A percentile compares a stretch with the other conserved stretches of the same genome.
These are phyloP conservation scores for Solanum ossicruentum DNA, from an alignment of 257 asterid genomes.

Conservation along the genomic window DNA sequence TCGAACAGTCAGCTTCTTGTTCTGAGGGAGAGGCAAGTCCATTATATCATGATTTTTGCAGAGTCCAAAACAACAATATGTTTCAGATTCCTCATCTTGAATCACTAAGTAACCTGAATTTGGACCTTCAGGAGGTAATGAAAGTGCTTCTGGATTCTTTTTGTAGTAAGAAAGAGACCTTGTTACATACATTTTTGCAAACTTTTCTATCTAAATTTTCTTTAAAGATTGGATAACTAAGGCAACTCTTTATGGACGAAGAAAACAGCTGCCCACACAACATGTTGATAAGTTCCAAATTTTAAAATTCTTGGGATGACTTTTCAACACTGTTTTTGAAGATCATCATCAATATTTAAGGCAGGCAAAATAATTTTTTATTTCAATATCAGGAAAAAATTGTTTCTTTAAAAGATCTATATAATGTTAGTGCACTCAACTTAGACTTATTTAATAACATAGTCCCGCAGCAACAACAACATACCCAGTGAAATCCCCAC, in stretches of 20 bases:
- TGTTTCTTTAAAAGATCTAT: too few species aligned
- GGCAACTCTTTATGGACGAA: background rate
- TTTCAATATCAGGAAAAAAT: too few species aligned
- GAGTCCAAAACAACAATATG: conserved; percentile 36
- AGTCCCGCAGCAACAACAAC: too few species aligned
- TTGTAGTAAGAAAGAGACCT: conserved; percentile 36
- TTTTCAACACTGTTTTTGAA: too few species aligned
- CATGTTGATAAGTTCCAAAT: too few species aligned
- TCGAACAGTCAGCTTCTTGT: conserved; percentile 24
- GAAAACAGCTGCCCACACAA: too few species aligned
- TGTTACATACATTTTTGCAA: conserved; percentile 29
- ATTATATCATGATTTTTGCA: conserved; percentile 23
- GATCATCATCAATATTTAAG: too few species aligned
- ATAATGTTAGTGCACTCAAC: background rate
- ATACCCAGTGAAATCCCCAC: too few species aligned
- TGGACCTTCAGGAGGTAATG: conserved; percentile 35
- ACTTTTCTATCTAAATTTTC: background rate
- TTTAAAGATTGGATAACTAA: background rate
- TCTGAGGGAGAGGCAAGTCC: conserved; percentile 48
- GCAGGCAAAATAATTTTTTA: too few species aligned
- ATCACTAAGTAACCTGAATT: conserved; percentile 48
- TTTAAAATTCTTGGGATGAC: too few species aligned
- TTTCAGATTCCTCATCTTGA: conserved; percentile 46
- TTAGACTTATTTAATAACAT: too few species aligned
- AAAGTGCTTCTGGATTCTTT: conserved; percentile 13